Percentiles rank a stretch among this genome's conserved stretches.
These are phyloP conservation scores for Citrus sp. DNA, from an alignment of 345 rosid genomes.

Conservation along the genomic window DNA sequence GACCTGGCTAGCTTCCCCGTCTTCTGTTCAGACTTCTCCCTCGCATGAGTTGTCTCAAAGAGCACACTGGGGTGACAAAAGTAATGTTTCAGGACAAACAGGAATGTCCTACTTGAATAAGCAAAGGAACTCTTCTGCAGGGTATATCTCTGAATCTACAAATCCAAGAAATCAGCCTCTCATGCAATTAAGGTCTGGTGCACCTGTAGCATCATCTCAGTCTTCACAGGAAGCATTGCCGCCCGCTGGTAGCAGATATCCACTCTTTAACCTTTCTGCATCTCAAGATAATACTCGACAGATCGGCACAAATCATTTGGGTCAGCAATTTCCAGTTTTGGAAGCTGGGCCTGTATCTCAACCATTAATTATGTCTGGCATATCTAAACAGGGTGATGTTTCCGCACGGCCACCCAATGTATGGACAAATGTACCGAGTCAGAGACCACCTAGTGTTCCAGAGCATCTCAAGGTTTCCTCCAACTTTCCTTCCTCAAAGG, in stretches of 20 bases:
- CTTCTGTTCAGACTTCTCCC: slow-evolving; percentile 26
- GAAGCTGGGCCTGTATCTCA: slow-evolving; percentile 31
- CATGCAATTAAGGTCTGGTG: slow-evolving; percentile 18
- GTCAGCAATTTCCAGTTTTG: slow-evolving; percentile 37
- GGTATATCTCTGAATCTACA: slow-evolving; percentile 11
- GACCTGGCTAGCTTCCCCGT: slow-evolving; percentile 22
- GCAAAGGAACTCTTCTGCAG: slow-evolving; percentile 23
- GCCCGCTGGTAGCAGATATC: slow-evolving; percentile 18
- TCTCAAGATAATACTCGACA: slow-evolving; percentile 19
- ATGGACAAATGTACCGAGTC: slow-evolving; percentile 35
- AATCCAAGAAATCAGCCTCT: slow-evolving; percentile 26
- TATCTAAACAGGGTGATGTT: slow-evolving; percentile 24
- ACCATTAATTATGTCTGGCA: slow-evolving; percentile 14
- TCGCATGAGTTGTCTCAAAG: slow-evolving; percentile 28
- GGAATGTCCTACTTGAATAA: slow-evolving; percentile 17
- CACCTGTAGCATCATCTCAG: slow-evolving; percentile 19
- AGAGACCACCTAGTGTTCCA: slow-evolving; percentile 18
- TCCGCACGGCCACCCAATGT: slow-evolving; percentile 23
- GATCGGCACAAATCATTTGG: slow-evolving; percentile 4
- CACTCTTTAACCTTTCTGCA: slow-evolving; percentile 15
- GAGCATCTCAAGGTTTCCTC: slow-evolving; percentile 16
- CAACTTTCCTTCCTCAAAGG: slow-evolving; percentile 14
- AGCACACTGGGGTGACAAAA: slow-evolving; percentile 16
- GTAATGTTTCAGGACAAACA: slow-evolving; percentile 8
- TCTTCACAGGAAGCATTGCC: slow-evolving; percentile 17